phyloP scores from a whole-genome alignment of 2,329 filamentous ascomycete species.

The Cladophialophora psammophila region DNA sequence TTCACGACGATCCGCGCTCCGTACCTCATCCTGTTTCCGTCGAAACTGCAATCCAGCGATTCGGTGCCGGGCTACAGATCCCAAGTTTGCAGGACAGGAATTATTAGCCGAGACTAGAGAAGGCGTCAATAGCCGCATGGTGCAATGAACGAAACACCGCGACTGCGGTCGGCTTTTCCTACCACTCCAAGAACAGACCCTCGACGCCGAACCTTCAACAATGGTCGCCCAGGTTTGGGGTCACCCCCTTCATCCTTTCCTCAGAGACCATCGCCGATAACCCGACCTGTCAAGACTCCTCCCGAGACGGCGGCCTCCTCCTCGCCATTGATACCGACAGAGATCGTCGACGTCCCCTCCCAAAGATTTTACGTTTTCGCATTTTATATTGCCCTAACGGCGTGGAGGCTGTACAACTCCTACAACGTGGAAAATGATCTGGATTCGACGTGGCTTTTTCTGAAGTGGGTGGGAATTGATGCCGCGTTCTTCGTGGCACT shows the following conservation, averaged over 20 bases:
- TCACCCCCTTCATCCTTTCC: conserved; percentile 27
- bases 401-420: conserved; percentile 90
- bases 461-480: conserved; percentile 93
- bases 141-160: conserved; percentile 85
- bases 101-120: conserved; percentile 3
- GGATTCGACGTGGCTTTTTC: conserved; percentile 85
- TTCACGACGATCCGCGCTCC: background rate
- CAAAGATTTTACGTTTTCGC: conserved; percentile 86
- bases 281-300: conserved; percentile 27
- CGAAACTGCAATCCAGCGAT: background rate
- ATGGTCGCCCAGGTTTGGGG: conserved; percentile 24
- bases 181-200: conserved; percentile 66
- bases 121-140: conserved; percentile 48
- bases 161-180: conserved; percentile 82
- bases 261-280: conserved; percentile 38
- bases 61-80: background rate
- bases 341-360: conserved; percentile 84
- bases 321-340: conserved; percentile 77
- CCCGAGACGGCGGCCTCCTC: conserved; percentile 37
- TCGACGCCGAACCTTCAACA: conserved; percentile 29
- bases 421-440: conserved; percentile 79
- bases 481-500: conserved; percentile 85
- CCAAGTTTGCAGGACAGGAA: too few relatives aligned
- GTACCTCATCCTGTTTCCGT: background rate
- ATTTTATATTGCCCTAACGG: conserved; percentile 77